Base-by-base conservation (phyloP, 2,329 filamentous ascomycete species). In the Ophiostoma novo-ulmi region DNA sequence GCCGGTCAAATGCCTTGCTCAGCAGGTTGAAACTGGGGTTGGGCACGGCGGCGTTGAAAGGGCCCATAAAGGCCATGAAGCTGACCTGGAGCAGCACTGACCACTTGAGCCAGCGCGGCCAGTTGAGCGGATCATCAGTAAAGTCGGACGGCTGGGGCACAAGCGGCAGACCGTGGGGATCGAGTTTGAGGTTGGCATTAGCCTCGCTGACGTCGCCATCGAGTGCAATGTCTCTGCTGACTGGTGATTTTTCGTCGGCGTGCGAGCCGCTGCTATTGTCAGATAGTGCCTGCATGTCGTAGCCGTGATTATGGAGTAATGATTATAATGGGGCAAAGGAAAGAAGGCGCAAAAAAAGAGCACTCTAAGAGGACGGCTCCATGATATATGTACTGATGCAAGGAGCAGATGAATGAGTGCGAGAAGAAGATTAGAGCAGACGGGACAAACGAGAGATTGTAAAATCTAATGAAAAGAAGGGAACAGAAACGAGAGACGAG, bases 91-190 rank as follows among this genome's bases (percentile, higher is more conserved):
- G 55, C 63, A 74, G 72, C 10, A 74, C 73, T 7, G 66, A 38
- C 70, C 70, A 73, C 66, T 74, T 74, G 68, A 71, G 65, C 73
- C 72, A 73, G 10, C 55, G 67, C 44, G 71, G 71, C 73, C 73
- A 74, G 72, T 74, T 74, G 70, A 73, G 70, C 6, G 72, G 72
- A 20, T 73, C 72, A 38, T 73, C 72, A 7, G 67, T 61, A 66
- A 70, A 71, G n/a, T 70, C 55, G n/a, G 69, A 71, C 44, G 73
- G 73, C 69, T 74, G 73, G 2, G 73, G 73, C 8, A 67, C 61
- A 20, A 74, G 70, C 1, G 73, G 73, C 55, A 73, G 55, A 20
- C 73, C 73, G 52, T 73, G 73, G 20, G 70, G 73, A 17, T 74
- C 73, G 39, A 74, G 69, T 22, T 68, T 70, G 44, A 64, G 69